phyloP scores from a whole-genome alignment of 345 rosid species.

The Populus nigra region DNA sequence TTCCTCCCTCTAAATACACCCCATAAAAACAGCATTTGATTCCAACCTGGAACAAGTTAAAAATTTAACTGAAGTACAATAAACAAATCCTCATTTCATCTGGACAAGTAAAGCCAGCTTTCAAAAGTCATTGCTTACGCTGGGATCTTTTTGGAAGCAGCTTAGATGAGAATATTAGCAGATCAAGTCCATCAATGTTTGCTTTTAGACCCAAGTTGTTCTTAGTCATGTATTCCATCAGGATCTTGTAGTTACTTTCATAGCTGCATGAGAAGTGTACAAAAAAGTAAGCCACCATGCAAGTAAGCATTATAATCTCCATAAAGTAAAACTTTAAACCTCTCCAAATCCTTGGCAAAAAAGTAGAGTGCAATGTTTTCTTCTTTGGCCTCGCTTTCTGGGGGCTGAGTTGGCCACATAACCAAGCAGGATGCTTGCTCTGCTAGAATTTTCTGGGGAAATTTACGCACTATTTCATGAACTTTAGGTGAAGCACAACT shows the following conservation, averaged over 20 bases:
- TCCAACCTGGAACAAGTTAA: constrained; percentile 28
- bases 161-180: not conserved
- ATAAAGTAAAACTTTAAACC: not conserved
- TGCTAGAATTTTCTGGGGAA: constrained; percentile 20
- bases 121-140: not conserved
- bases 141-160: not conserved
- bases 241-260: not conserved
- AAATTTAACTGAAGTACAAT: not conserved
- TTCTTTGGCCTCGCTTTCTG: not conserved
- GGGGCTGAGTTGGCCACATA: constrained; percentile 8
- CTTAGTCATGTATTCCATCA: not conserved
- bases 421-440: constrained; percentile 10
- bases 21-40: constrained; percentile 26
- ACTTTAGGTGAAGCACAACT: constrained; percentile 73
- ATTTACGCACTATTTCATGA: constrained; percentile 51
- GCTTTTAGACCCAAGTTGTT: not conserved
- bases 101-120: not conserved
- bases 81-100: not conserved
- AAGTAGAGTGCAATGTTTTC: constrained; percentile 4
- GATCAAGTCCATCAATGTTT: not conserved
- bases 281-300: not conserved
- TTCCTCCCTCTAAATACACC: constrained; percentile 29
- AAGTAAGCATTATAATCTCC: not conserved
- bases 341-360: not conserved
- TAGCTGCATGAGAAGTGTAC: not conserved